Percentiles rank a stretch among this genome's conserved stretches.
Conservation (phyloP, 257 asterid genomes). For the Craterostigma plantagineum region DNA sequence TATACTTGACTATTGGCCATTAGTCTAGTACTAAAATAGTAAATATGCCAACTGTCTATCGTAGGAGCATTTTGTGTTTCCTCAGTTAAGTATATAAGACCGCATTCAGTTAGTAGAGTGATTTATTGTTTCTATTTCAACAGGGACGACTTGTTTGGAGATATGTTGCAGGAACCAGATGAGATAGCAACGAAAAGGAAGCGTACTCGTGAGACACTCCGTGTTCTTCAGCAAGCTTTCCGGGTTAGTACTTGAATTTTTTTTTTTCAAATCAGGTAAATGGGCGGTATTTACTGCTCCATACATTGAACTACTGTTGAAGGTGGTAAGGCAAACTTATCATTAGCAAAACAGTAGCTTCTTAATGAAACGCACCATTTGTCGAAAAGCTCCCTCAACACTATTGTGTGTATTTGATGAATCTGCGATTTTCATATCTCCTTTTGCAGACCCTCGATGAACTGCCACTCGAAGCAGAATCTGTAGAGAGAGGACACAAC, state of each 20-base stretch:
- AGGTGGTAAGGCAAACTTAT: too few relatives aligned
- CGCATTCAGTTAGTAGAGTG: too few relatives aligned
- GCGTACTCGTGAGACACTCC: conserved; percentile 81
- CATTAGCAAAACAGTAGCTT: not conserved
- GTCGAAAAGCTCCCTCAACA: too few relatives aligned
- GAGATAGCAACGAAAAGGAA: conserved; percentile 80
- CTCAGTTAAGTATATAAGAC: too few relatives aligned
- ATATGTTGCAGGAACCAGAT: conserved; percentile 92
- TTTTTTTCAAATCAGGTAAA: not conserved
- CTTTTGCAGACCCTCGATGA: conserved; percentile 59
- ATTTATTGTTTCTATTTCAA: conserved; percentile 1
- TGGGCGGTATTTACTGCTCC: not conserved
- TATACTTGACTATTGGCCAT: too few relatives aligned
- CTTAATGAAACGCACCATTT: not conserved
- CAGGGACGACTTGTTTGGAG: conserved; percentile 87
- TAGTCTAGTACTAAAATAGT: too few relatives aligned
- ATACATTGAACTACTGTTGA: not conserved
- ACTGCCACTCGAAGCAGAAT: conserved; percentile 80
- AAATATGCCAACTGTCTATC: too few relatives aligned
- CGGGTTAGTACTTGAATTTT: conserved; percentile 39
- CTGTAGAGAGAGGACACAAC: conserved; percentile 83
- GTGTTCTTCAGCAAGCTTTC: conserved; percentile 85
- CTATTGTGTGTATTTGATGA: too few relatives aligned
- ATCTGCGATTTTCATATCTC: too few relatives aligned
- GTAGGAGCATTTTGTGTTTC: too few relatives aligned